These are phyloP conservation scores for Silene uniflora DNA, from an alignment of 148 eudicot genomes.

Conservation along the genomic window DNA sequence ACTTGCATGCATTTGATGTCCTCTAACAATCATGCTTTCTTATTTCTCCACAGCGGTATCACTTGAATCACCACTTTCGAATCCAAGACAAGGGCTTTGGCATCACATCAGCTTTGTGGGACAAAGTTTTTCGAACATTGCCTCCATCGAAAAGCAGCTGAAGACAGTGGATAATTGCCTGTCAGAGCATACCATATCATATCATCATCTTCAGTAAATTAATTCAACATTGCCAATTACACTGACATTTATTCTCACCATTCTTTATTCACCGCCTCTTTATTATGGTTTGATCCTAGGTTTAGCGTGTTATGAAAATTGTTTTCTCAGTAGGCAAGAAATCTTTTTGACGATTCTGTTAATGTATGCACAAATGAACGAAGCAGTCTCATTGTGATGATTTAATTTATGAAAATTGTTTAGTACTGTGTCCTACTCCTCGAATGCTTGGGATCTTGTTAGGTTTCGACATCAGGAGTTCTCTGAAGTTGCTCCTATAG, in stretches of 20 bases:
- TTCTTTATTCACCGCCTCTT: conserved; percentile 16
- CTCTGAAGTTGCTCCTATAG: not conserved
- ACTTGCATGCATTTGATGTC: not conserved
- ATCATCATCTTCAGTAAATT: conserved; percentile 7
- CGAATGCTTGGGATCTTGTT: not conserved
- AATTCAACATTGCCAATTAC: conserved; percentile 12
- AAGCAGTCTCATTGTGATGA: conserved; percentile 5
- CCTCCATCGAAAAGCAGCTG: conserved; percentile 54
- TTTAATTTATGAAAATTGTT: not conserved
- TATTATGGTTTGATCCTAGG: conserved; percentile 13
- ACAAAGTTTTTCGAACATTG: conserved; percentile 78
- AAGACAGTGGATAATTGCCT: conserved; percentile 35
- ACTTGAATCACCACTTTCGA: conserved; percentile 91
- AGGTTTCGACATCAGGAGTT: not conserved
- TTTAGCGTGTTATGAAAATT: conserved; percentile 1
- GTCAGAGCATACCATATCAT: not conserved
- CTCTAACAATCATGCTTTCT: conserved; percentile 6
- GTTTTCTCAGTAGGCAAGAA: conserved; percentile 3
- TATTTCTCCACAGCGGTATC: conserved; percentile 58
- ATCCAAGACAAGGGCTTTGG: conserved; percentile 87
- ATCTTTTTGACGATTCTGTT: conserved; percentile 23
- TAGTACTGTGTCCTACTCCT: not conserved
- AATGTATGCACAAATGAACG: conserved; percentile 22
- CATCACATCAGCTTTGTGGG: conserved; percentile 88
- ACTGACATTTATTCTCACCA: not conserved